Evolutionary conservation across 176 grass and related monocot genomes (phyloP).

Genomic region (Carex cristatella): DNA sequence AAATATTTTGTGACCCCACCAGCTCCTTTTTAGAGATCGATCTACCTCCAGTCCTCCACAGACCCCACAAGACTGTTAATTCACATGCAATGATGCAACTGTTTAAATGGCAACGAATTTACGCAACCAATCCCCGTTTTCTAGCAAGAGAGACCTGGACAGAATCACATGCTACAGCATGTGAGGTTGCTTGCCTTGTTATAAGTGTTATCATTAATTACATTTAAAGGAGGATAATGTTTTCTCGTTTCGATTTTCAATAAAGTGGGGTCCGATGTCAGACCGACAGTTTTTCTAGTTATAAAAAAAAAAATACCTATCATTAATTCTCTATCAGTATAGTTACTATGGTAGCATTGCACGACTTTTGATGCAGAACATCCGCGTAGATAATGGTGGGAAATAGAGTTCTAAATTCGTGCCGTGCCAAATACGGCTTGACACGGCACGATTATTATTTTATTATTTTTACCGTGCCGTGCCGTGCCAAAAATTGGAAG

Average conservation of each 20-base stretch:
- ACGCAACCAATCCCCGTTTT: background rate
- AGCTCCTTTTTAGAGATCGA: background rate
- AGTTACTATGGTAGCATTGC: background rate
- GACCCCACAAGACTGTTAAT: background rate
- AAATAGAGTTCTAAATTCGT: too few relatives aligned
- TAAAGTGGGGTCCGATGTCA: background rate
- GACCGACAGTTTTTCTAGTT: conserved; percentile 18
- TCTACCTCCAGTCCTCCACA: too few relatives aligned
- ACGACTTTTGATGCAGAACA: background rate
- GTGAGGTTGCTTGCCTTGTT: conserved; percentile 3
- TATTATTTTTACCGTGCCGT: too few relatives aligned
- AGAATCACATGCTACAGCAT: conserved; percentile 20
- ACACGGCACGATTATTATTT: too few relatives aligned
- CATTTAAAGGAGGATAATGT: background rate
- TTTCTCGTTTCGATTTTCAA: background rate
- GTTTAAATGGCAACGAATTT: conserved; percentile 3
- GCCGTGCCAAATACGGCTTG: too few relatives aligned
- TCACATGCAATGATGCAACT: conserved; percentile 22
- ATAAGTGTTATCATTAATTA: background rate
- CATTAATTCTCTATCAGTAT: background rate
- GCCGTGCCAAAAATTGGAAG: too few relatives aligned
- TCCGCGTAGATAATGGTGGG: too few relatives aligned
- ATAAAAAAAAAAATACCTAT: background rate
- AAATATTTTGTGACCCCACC: background rate
- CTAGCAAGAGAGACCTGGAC: background rate